phyloP scores from a whole-genome alignment of 495 filamentous ascomycete species.

The Ascodesmis nigricans region DNA sequence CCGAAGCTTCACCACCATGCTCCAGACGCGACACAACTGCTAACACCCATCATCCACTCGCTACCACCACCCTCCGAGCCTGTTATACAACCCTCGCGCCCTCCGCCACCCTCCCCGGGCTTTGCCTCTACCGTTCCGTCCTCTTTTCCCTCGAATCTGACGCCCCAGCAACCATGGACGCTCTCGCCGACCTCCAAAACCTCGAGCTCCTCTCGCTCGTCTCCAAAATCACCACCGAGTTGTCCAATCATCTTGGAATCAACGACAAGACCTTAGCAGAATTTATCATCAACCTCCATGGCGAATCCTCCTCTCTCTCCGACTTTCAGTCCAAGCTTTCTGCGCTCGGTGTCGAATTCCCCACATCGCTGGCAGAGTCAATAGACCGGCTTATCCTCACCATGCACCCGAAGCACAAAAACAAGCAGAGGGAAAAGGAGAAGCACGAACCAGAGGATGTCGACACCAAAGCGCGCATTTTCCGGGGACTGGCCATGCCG shows the following conservation, averaged over 20 bases:
- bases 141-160: no score
- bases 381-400: conserved; percentile 70
- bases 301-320: conserved; percentile 36
- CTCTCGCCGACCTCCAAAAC: conserved; percentile 75
- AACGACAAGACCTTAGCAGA: conserved; percentile 87
- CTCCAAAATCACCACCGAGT: conserved; percentile 79
- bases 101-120: no score
- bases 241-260: conserved; percentile 83
- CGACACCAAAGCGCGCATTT: conserved; percentile 52
- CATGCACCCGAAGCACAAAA: conserved; percentile 56
- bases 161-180: conserved; percentile 12
- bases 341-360: conserved; percentile 66
- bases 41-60: no score
- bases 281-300: conserved; percentile 77
- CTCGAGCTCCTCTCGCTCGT: conserved; percentile 86
- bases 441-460: conserved; percentile 23
- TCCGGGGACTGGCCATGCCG: conserved; percentile 74
- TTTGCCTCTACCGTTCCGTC: no score
- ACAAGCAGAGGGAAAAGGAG: conserved; percentile 20
- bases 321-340: conserved; percentile 49
- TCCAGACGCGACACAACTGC: no score
- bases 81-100: no score
- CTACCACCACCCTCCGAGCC: no score
- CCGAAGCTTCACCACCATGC: no score
- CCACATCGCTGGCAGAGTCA: conserved; percentile 70